phyloP scores from a whole-genome alignment of 1,284 basidiomycete species.

The Megacollybia platyphylla region DNA sequence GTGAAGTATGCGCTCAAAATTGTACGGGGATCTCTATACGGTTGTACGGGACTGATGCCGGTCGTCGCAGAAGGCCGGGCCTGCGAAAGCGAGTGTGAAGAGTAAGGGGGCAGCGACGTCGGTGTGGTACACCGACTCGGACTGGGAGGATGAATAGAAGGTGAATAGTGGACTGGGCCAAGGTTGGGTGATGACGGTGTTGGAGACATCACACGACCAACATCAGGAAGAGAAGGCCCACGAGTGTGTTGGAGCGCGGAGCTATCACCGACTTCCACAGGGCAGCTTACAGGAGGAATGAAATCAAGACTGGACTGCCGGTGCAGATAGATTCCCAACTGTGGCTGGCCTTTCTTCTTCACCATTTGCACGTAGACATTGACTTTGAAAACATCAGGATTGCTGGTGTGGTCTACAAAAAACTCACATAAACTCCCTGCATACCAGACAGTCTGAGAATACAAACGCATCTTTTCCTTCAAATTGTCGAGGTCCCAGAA shows the following conservation, averaged over 20 bases:
- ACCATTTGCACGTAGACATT: slow-evolving; percentile 9
- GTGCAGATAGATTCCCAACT: slow-evolving; percentile 86
- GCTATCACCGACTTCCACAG: slow-evolving; percentile 5
- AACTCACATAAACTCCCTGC: slow-evolving; percentile 76
- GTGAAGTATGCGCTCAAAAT: slow-evolving; percentile 69
- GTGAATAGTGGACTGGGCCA: slow-evolving; percentile 10
- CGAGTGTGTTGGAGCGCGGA: slow-evolving; percentile 10
- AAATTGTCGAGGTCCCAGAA: slow-evolving; percentile 82
- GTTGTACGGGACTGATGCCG: slow-evolving; percentile 37
- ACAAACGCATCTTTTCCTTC: slow-evolving; percentile 72
- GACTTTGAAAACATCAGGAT: neutral
- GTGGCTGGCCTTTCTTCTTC: slow-evolving; percentile 39
- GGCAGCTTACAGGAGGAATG: slow-evolving; percentile 33
- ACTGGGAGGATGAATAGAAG: slow-evolving; percentile 26
- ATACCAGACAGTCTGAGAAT: slow-evolving; percentile 71
- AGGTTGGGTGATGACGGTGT: neutral
- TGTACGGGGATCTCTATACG: slow-evolving; percentile 66
- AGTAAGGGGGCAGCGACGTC: slow-evolving; percentile 11
- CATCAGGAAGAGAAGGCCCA: slow-evolving; percentile 15
- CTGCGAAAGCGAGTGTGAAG: slow-evolving; percentile 12
- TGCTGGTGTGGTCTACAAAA: slow-evolving; percentile 61
- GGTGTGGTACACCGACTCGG: slow-evolving; percentile 27
- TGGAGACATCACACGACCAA: neutral
- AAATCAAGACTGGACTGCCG: slow-evolving; percentile 69
- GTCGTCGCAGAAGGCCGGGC: slow-evolving; percentile 22